Base-by-base conservation (phyloP, 768 basidiomycete genomes). In the Termitomyces sp. region DNA sequence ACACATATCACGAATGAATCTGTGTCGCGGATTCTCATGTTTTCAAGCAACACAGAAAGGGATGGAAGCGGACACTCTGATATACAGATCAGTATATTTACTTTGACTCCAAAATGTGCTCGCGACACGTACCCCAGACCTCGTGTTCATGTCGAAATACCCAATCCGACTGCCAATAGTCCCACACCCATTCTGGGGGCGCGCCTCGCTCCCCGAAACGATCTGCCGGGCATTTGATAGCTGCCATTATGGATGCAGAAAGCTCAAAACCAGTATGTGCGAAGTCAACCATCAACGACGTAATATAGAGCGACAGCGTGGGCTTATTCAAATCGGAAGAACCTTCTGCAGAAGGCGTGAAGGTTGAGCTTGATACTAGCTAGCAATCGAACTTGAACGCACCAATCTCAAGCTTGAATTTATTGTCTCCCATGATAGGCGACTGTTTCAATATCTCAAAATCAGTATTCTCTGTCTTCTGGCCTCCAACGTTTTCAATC, bases 1-100 rank as follows among this genome's bases (percentile, higher is more conserved):
- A 92, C 76, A 65, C 84, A 87, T 36, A 92, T 80, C 0, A 86
- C 83, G 57, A 92, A 82, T 1, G 85, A 87, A 65, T 92, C 85
- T 0, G 81, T 80, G 50, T 81, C 80, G 26, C 67, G 69, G 33
- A 91, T 84, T 43, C 81, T 73, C 0, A 77, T 68, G 60, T 86
- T 84, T 57, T 85, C 78, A 7, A 90, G 71, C 6, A 92, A 72
- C 0, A 72, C 73, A 6, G 85, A 85, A 6, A 91, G 68, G 0
- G 81, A 64, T 0, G 90, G 90, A 38, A 92, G 70, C 1, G 80
- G 73, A 64, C 87, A 86, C 57, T 86, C 87, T 86, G 62, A 10
- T 24, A 42, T 32, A 26, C 6, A 33, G 3, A 13, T 58, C 9
- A 59, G 53, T 18, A 26, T 42, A 13, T 33, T 4, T 35, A 13